Evolutionary conservation across 345 rosid species (phyloP).

Genomic region (Citrus reticulata): DNA sequence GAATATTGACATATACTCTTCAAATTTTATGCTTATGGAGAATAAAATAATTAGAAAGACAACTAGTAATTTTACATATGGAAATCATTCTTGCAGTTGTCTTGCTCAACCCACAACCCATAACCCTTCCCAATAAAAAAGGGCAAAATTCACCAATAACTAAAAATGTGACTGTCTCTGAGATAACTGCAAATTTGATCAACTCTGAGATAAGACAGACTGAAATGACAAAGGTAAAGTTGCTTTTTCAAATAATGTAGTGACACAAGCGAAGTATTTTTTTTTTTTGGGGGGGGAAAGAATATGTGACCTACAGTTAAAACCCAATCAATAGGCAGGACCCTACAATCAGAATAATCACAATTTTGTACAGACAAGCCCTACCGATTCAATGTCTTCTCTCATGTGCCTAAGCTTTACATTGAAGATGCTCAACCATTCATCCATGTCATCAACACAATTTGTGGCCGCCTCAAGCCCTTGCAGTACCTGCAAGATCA

Average conservation of each 20-base stretch:
- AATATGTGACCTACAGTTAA: neutral
- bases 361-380: neutral
- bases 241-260: neutral
- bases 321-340: neutral
- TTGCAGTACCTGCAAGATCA: conserved; percentile 69
- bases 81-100: neutral
- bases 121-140: neutral
- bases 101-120: neutral
- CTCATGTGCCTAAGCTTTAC: conserved; percentile 98
- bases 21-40: neutral
- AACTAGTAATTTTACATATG: neutral
- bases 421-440: conserved; percentile 96
- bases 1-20: neutral
- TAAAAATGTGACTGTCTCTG: neutral
- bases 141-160: neutral
- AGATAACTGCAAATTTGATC: neutral
- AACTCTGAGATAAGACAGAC: neutral
- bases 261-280: neutral
- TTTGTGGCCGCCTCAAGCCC: conserved; percentile 93
- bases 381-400: conserved; percentile 96
- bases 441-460: conserved; percentile 98
- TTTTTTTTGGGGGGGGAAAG: neutral
- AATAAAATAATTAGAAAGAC: neutral
- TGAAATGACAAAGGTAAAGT: neutral
- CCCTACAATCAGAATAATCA: neutral